phyloP scores from a whole-genome alignment of 2,329 filamentous ascomycete species.

The Phyllosticta paracitricarpa region DNA sequence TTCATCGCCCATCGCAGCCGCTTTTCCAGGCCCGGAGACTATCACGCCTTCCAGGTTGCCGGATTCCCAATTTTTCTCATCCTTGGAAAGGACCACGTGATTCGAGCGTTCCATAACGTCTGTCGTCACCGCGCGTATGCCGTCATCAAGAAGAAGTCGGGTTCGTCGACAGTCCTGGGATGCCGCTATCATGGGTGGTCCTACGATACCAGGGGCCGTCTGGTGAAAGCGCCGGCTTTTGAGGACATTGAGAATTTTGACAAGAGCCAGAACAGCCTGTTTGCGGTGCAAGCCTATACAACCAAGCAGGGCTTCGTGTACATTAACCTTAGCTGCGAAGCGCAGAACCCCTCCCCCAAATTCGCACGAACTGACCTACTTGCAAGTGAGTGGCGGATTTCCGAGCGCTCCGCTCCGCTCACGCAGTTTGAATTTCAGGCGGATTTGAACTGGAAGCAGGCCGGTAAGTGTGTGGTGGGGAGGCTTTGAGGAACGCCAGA shows the following conservation, averaged over 20 bases:
- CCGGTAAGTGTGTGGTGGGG: constrained; percentile 13
- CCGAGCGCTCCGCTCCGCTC: constrained; percentile 16
- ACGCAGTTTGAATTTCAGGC: constrained; percentile 26
- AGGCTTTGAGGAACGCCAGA: not conserved
- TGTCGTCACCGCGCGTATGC: constrained; percentile 38
- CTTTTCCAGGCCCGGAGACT: constrained; percentile 28
- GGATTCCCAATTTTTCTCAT: constrained; percentile 33
- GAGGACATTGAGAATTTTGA: constrained; percentile 29
- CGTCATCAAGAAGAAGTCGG: constrained; percentile 27
- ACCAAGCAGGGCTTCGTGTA: constrained; percentile 20
- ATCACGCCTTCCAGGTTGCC: constrained; percentile 25
- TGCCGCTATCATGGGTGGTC: constrained; percentile 41
- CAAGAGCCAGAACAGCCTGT: constrained; percentile 23
- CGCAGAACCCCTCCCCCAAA: constrained; percentile 9
- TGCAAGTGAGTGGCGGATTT: constrained; percentile 12
- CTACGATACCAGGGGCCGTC: constrained; percentile 32
- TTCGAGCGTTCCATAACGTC: constrained; percentile 35
- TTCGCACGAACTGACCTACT: constrained; percentile 11
- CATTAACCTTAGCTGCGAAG: constrained; percentile 19
- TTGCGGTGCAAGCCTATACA: constrained; percentile 19
- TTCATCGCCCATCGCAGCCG: constrained; percentile 26
- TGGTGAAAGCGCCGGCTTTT: constrained; percentile 35
- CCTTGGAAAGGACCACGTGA: constrained; percentile 24
- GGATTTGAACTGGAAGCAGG: constrained; percentile 32
- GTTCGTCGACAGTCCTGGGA: constrained; percentile 30